A percentile compares a stretch with the other conserved stretches of the same genome.
phyloP scores from a whole-genome alignment of 495 filamentous ascomycete genomes.

The Staphylotrichum tortipilum region DNA sequence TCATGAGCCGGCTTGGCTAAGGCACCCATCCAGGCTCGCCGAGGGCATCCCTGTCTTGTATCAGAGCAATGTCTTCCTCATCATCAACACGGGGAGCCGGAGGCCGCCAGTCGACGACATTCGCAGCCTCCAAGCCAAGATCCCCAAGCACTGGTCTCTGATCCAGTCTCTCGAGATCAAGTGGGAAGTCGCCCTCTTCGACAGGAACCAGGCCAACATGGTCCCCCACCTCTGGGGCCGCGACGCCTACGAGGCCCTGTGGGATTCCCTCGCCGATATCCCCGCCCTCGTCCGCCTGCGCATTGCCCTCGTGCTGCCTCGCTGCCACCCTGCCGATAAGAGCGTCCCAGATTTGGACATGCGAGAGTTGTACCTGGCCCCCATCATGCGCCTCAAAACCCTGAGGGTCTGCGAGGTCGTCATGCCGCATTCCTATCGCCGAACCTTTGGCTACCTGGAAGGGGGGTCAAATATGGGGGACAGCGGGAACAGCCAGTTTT shows the following conservation, averaged over 20 bases:
- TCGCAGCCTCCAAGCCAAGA: constrained; percentile 11
- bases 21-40: neutral
- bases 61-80: constrained; percentile 11
- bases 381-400: constrained; percentile 5
- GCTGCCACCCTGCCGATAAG: neutral
- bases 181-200: constrained; percentile 8
- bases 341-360: neutral
- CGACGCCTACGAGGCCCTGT: constrained; percentile 10
- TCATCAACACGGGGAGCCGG: constrained; percentile 4
- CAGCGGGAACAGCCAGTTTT: neutral
- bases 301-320: constrained; percentile 5
- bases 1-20: too few relatives aligned
- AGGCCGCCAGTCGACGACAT: constrained; percentile 8
- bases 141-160: constrained; percentile 9
- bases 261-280: constrained; percentile 14
- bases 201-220: constrained; percentile 7
- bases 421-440: constrained; percentile 2
- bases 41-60: constrained; percentile 10
- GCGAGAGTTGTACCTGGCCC: constrained; percentile 5
- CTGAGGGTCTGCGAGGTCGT: constrained; percentile 5
- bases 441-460: neutral
- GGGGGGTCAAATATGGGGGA: neutral
- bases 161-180: constrained; percentile 9
- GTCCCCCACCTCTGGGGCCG: constrained; percentile 7
- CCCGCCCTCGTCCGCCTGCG: constrained; percentile 4